A percentile compares a stretch with the other conserved stretches of the same genome.
Conservation (phyloP, 2,329 filamentous ascomycete genomes). For the Alternaria incomplexa region DNA sequence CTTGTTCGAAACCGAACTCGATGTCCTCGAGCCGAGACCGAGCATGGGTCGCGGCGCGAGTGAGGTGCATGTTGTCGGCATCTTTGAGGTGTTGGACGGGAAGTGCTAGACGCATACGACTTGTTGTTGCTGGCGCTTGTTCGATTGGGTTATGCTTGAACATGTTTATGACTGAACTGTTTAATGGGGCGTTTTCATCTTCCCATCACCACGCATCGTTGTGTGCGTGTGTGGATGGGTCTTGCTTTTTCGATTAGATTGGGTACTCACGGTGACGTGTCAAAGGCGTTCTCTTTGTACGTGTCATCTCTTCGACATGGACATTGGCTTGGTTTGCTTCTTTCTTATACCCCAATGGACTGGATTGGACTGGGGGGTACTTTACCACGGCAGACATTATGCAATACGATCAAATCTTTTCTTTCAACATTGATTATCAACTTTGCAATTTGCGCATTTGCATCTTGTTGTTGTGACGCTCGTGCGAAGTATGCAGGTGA, state of each 20-base stretch:
- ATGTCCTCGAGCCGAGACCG: slow-evolving; percentile 44
- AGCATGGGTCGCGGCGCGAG: slow-evolving; percentile 12
- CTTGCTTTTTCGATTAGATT: background rate
- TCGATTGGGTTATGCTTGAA: slow-evolving; percentile 2
- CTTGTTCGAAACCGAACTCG: slow-evolving; percentile 37
- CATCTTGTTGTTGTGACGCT: background rate
- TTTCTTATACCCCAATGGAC: slow-evolving; percentile 7
- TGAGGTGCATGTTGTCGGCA: slow-evolving; percentile 44
- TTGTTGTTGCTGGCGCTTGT: background rate
- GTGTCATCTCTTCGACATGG: background rate
- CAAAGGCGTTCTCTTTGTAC: background rate
- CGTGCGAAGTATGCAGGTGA: background rate
- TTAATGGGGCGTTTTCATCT: background rate
- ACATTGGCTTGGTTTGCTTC: background rate
- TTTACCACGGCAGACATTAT: background rate
- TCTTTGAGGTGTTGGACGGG: slow-evolving; percentile 48
- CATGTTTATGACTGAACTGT: background rate
- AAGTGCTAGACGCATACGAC: slow-evolving; percentile 22
- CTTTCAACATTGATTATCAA: background rate
- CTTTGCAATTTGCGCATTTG: background rate
- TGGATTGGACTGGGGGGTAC: slow-evolving; percentile 3
- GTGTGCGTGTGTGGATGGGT: background rate
- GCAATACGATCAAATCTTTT: background rate
- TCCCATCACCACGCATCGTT: background rate
- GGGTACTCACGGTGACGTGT: background rate